Conservation (phyloP, 495 filamentous ascomycete species). For the Annulohypoxylon maeteangense region DNA sequence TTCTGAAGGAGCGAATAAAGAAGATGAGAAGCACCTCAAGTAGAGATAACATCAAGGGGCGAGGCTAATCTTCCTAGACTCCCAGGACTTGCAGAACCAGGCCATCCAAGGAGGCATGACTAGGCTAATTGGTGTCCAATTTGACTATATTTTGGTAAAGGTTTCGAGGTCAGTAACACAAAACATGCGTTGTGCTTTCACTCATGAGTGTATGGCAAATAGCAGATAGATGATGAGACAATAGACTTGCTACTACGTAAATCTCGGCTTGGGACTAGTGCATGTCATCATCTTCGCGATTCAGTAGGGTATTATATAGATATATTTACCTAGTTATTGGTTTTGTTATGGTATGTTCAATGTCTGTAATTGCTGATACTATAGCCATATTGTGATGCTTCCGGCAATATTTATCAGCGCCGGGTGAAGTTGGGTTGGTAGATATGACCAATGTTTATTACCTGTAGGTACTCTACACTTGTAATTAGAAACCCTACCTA, state of each 20-base stretch:
- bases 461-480: too few species aligned
- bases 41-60: slow-evolving; percentile 53
- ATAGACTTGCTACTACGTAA: slow-evolving; percentile 25
- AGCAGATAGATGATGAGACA: slow-evolving; percentile 39
- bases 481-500: too few species aligned
- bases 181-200: slow-evolving; percentile 22
- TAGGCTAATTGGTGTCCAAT: slow-evolving; percentile 6
- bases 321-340: not conserved
- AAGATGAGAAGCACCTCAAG: slow-evolving; percentile 67
- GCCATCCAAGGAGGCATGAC: slow-evolving; percentile 11
- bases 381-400: not conserved
- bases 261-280: not conserved
- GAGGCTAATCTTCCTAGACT: slow-evolving; percentile 58
- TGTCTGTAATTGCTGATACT: slow-evolving; percentile 2
- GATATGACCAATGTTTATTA: not conserved
- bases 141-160: slow-evolving; percentile 23
- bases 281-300: not conserved
- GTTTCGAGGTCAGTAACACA: slow-evolving; percentile 40
- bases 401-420: not conserved
- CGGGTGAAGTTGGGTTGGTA: not conserved
- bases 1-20: slow-evolving; percentile 75
- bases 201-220: slow-evolving; percentile 25
- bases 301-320: not conserved
- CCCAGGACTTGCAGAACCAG: slow-evolving; percentile 39
- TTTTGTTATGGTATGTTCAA: slow-evolving; percentile 4